Percentiles rank a stretch among this genome's conserved stretches.
Conservation (phyloP, 768 basidiomycete species). For the Suillus plorans region DNA sequence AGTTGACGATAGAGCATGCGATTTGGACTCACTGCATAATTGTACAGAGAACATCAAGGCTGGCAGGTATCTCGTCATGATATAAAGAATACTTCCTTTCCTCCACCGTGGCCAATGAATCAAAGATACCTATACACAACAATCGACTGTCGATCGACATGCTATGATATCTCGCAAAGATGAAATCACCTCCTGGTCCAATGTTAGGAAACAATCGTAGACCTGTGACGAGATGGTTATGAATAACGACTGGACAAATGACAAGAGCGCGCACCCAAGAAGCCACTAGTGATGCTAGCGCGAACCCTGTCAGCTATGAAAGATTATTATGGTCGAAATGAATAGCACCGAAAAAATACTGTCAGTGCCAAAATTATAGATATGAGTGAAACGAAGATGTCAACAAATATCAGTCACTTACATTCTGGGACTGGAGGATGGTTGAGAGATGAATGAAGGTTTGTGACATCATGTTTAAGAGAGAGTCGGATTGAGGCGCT, state of each 20-base stretch:
- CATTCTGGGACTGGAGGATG: background rate
- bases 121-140: background rate
- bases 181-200: constrained; percentile 1
- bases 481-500: background rate
- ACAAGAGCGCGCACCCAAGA: background rate
- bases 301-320: background rate
- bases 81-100: background rate
- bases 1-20: background rate
- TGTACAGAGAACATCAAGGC: background rate
- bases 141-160: background rate
- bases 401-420: background rate
- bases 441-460: background rate
- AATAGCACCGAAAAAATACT: background rate
- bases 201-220: background rate
- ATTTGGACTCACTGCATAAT: background rate
- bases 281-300: background rate
- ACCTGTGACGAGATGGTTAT: background rate
- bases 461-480: background rate
- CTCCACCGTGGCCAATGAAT: background rate
- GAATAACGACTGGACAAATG: background rate
- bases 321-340: background rate
- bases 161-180: background rate
- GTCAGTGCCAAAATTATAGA: background rate
- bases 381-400: background rate
- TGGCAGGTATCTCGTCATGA: background rate